Conservation (phyloP, 2,329 filamentous ascomycete species). For the Phialophora tarda region DNA sequence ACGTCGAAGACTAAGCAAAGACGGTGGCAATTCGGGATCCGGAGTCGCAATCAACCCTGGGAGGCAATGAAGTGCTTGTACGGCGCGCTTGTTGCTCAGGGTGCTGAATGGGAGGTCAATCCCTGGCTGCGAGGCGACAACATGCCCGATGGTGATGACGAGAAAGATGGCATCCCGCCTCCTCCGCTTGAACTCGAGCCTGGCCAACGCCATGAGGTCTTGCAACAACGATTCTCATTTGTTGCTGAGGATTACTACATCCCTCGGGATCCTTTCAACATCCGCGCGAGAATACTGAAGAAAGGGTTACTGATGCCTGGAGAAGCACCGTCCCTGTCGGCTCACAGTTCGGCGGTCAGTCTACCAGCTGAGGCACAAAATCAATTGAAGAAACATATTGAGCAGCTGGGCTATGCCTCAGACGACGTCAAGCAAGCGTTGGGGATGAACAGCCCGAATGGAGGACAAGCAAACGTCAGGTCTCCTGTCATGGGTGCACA, state of each 20-base stretch:
- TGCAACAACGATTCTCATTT: conserved; percentile 53
- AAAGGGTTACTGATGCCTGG: conserved; percentile 70
- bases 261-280: conserved; percentile 94
- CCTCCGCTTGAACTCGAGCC: conserved; percentile 44
- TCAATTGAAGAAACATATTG: conserved; percentile 42
- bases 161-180: conserved; percentile 40
- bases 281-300: conserved; percentile 86
- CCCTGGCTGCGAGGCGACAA: conserved; percentile 28
- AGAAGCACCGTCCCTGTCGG: conserved; percentile 56
- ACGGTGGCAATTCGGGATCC: conserved; percentile 97
- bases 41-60: conserved; percentile 89
- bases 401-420: conserved; percentile 38
- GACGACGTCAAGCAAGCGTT: conserved; percentile 38
- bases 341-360: conserved; percentile 51
- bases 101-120: conserved; percentile 76
- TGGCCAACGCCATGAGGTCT: conserved; percentile 42
- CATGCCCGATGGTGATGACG: conserved; percentile 36
- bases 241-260: conserved; percentile 71
- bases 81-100: conserved; percentile 84
- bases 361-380: conserved; percentile 41
- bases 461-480: conserved; percentile 19
- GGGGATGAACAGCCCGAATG: conserved; percentile 33
- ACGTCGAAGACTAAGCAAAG: conserved; percentile 68
- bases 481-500: conserved; percentile 30
- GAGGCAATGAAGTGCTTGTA: conserved; percentile 96